phyloP scores from a whole-genome alignment of 129 eudicot genomes.

The Flaveria trinervia region DNA sequence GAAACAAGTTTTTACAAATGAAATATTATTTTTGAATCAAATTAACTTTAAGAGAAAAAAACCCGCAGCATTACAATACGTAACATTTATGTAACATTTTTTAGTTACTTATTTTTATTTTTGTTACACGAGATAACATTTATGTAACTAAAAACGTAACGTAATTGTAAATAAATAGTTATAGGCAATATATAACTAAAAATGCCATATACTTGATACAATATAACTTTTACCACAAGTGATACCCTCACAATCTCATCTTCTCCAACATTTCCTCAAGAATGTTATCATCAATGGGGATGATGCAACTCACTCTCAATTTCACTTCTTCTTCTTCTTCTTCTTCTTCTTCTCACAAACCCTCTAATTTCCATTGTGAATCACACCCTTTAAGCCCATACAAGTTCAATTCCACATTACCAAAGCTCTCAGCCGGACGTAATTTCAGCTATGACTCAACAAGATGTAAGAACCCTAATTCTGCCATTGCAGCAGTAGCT shows the following conservation, averaged over 20 bases:
- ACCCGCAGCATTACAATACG: no score
- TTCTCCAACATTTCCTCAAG: slow-evolving; percentile 16
- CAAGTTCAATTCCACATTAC: neutral
- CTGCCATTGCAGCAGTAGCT: slow-evolving; percentile 23
- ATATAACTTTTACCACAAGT: neutral
- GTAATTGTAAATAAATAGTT: no score
- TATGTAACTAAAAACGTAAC: no score
- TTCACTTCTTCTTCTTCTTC: slow-evolving; percentile 17
- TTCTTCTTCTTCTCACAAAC: slow-evolving; percentile 20
- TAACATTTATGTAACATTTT: no score
- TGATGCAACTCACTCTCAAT: slow-evolving; percentile 15
- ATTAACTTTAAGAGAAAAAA: no score
- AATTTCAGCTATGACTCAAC: slow-evolving; percentile 23
- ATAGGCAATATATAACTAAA: no score
- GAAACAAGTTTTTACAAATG: no score
- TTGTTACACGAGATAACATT: no score
- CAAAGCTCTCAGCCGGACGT: slow-evolving; percentile 6
- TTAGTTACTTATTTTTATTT: no score
- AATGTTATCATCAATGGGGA: slow-evolving; percentile 29
- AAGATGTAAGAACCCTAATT: slow-evolving; percentile 8
- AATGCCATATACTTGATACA: no score
- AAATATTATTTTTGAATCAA: no score
- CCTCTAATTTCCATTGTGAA: slow-evolving; percentile 16
- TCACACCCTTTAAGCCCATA: neutral
- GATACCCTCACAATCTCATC: neutral